phyloP scores from a whole-genome alignment of 1,284 basidiomycete species.

The Ceratobasidium sp. region DNA sequence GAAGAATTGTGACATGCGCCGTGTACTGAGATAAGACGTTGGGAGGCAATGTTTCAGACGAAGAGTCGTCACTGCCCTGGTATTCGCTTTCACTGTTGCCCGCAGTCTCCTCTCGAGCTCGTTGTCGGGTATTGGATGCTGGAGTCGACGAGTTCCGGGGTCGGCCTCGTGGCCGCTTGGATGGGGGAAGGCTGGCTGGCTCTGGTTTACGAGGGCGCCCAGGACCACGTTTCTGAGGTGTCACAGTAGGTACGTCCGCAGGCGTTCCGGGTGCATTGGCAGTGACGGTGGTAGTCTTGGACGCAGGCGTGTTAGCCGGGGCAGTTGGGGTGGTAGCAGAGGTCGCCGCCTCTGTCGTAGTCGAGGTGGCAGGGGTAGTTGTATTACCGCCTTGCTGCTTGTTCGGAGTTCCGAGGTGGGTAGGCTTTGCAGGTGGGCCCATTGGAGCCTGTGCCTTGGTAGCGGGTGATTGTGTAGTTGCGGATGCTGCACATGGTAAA shows the following conservation, averaged over 20 bases:
- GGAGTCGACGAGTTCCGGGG: constrained; percentile 23
- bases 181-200: background rate
- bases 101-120: background rate
- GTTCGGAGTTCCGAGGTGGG: background rate
- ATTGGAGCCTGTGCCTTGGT: background rate
- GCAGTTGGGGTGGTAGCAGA: background rate
- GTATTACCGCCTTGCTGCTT: background rate
- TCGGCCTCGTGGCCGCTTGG: constrained; percentile 30
- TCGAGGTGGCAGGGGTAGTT: background rate
- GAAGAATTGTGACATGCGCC: constrained; percentile 27
- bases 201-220: constrained; percentile 38
- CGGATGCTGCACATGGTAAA: constrained; percentile 5
- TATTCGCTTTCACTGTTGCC: constrained; percentile 22
- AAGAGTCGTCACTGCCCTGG: constrained; percentile 14
- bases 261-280: constrained; percentile 1
- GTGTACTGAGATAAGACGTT: constrained; percentile 32
- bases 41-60: background rate
- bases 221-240: constrained; percentile 31
- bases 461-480: background rate
- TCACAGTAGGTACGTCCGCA: constrained; percentile 2
- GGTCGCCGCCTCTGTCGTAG: background rate
- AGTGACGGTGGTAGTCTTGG: background rate
- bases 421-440: constrained; percentile 30
- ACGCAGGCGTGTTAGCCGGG: background rate
- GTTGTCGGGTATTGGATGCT: background rate